phyloP scores from a whole-genome alignment of 176 grass and related monocot genomes.

The Neostapfia colusana region DNA sequence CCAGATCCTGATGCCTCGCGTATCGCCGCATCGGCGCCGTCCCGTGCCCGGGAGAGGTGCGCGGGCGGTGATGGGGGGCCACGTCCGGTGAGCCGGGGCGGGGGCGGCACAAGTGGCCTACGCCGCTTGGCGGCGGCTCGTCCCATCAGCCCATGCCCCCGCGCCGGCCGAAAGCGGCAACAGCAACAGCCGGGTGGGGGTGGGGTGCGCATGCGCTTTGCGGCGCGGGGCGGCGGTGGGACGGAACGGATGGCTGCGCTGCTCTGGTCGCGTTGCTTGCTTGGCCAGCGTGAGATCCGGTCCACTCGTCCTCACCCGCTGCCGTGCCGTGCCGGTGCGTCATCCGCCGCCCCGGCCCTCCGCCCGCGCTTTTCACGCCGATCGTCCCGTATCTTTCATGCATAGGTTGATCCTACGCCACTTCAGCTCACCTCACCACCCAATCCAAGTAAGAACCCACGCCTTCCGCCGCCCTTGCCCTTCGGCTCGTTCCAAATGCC shows the following conservation, averaged over 20 bases:
- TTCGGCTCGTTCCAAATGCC: not conserved
- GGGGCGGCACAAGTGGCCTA: not conserved
- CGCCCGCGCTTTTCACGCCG: not conserved
- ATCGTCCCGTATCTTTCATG: not conserved
- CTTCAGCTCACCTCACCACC: not conserved
- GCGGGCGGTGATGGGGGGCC: not conserved
- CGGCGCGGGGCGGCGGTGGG: constrained; percentile 17
- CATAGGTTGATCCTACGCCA: constrained; percentile 18
- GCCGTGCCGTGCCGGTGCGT: not conserved
- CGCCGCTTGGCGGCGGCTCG: too few relatives aligned
- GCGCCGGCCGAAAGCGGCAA: constrained; percentile 31
- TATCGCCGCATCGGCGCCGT: not conserved
- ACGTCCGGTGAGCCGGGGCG: not conserved
- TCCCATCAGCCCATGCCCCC: not conserved
- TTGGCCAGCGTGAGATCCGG: constrained; percentile 15
- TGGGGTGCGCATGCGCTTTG: constrained; percentile 23
- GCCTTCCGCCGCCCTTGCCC: not conserved
- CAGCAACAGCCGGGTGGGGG: not conserved
- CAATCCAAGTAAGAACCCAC: constrained; percentile 17
- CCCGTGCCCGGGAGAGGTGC: not conserved
- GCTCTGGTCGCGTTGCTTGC: constrained; percentile 8
- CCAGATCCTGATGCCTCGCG: not conserved
- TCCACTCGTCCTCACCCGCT: not conserved
- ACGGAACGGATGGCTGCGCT: not conserved
- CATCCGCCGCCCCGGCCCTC: not conserved